Conservation (phyloP, 1,139 yeast species). For the Suzukiozyma palmioleophila region DNA sequence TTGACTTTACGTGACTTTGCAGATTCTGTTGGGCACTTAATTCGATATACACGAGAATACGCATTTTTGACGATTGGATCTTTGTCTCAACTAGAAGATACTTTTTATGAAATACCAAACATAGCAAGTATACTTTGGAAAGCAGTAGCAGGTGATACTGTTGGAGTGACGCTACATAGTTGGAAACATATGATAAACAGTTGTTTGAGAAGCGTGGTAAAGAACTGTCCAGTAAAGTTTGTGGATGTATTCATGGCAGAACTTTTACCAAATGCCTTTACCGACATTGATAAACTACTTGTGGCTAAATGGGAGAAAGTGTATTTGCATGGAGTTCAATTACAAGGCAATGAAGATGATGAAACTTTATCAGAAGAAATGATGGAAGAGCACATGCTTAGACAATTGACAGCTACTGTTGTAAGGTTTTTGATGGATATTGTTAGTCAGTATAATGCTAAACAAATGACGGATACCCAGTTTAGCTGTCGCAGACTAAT, state of each 20-base stretch:
- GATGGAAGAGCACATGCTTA: slow-evolving; percentile 93
- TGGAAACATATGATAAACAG: slow-evolving; percentile 96
- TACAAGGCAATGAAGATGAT: slow-evolving; percentile 68
- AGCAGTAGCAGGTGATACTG: slow-evolving; percentile 80
- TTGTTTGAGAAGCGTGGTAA: slow-evolving; percentile 79
- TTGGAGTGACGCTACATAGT: slow-evolving; percentile 87
- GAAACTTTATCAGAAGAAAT: slow-evolving; percentile 92
- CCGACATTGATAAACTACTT: slow-evolving; percentile 67
- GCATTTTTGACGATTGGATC: slow-evolving; percentile 89
- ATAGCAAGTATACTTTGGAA: slow-evolving; percentile 75
- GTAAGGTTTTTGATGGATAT: slow-evolving; percentile 84
- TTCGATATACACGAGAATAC: slow-evolving; percentile 93
- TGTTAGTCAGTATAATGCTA: slow-evolving; percentile 64
- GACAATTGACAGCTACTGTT: slow-evolving; percentile 93
- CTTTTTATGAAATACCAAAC: slow-evolving; percentile 81
- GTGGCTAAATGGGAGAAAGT: slow-evolving; percentile 73
- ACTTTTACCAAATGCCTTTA: slow-evolving; percentile 71
- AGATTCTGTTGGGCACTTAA: slow-evolving; percentile 95
- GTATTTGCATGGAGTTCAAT: slow-evolving; percentile 63
- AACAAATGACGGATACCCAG: slow-evolving; percentile 52
- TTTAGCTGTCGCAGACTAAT: slow-evolving; percentile 62
- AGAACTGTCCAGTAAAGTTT: slow-evolving; percentile 76
- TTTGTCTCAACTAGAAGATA: slow-evolving; percentile 83
- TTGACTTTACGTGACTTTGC: slow-evolving; percentile 94
- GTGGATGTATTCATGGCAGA: slow-evolving; percentile 70